A percentile compares a stretch with the other conserved stretches of the same genome.
Evolutionary conservation across 768 basidiomycete species (phyloP).

Genomic region (Sistotremastrum suecicum): DNA sequence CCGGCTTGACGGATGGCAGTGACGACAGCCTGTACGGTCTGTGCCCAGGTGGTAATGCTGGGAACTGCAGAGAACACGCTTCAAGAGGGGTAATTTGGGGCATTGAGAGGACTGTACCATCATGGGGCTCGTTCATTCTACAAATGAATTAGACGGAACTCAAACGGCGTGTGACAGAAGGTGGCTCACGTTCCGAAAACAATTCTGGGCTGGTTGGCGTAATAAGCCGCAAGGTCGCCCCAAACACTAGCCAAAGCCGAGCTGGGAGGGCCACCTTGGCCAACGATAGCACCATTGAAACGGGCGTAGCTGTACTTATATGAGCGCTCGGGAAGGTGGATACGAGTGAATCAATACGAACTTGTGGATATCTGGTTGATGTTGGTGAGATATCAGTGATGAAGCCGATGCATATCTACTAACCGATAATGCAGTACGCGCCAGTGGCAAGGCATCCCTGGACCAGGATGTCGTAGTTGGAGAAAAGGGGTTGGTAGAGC

Average conservation of each 20-base stretch:
- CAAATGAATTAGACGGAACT: conserved; percentile 1
- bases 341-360: not conserved
- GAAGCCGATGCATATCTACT: conserved; percentile 3
- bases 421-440: conserved; percentile 18
- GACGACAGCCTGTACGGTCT: conserved; percentile 17
- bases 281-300: conserved; percentile 19
- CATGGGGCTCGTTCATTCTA: conserved; percentile 20
- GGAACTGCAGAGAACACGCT: not conserved
- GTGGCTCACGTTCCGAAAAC: conserved; percentile 13
- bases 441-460: conserved; percentile 14
- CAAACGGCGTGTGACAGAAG: not conserved
- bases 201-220: conserved; percentile 12
- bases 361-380: conserved; percentile 2
- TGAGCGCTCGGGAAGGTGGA: not conserved
- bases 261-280: conserved; percentile 18
- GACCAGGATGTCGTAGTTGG: conserved; percentile 16
- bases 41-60: conserved; percentile 11
- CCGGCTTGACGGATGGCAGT: conserved; percentile 20
- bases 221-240: conserved; percentile 17
- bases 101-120: conserved; percentile 10
- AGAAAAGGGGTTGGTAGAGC: conserved; percentile 14
- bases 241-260: conserved; percentile 18
- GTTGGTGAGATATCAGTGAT: not conserved
- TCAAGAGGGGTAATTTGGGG: not conserved
- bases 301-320: conserved; percentile 15